Base-by-base conservation (phyloP, 176 grass and related monocot genomes). In the Paspalum vaginatum region DNA sequence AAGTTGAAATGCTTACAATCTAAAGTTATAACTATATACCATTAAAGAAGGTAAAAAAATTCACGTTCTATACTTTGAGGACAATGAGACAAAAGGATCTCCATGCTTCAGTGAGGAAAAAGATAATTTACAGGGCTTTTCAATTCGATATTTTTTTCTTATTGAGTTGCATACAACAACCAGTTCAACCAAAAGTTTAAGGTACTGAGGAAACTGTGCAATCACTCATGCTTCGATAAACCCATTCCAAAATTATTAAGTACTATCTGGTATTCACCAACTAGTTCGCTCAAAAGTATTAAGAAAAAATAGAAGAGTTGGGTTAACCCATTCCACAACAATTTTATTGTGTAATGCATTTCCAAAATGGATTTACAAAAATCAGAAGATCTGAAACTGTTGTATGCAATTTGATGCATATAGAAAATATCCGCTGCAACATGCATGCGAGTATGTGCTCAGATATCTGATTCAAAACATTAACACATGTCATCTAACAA, bases 31-130 rank as follows among this genome's bases (percentile, higher is more conserved):
- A 11, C 32, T 79, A 59, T 5, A 21, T 79, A 74, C 47, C 20
- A 66, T 46, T 71, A 53, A 52, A 84, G 5, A 52, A 83, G 15
- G 32, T 2, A 61, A 70, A n/a, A 83, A 77, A 81, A 60, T 21
- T 12, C 20, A 71, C 67, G 41, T 65, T 65, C 5, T 50, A 25
- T 71, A 63, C 10, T 63, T 70, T 18, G 27, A 42, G 27, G 22
- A 46, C 57, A 61, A 62, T 32, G 6, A 42, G 65, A 20, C 9
- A 65, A 38, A 79, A 85, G 22, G 32, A 77, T 53, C 32, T 61
- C 3, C 47, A 61, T 52, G 32, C 26, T 78, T 76, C 52, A 69
- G 37, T 25, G 27, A 49, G 57, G 65, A 50, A 39, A 70, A 40
- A 10, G 20, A 61, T 42, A 16, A 24, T 7, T 24, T 48, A 48